Percentiles rank a stretch among this genome's conserved stretches.
Conservation (phyloP, 164 flowering plant species). For the Stephania yunnanensis region DNA sequence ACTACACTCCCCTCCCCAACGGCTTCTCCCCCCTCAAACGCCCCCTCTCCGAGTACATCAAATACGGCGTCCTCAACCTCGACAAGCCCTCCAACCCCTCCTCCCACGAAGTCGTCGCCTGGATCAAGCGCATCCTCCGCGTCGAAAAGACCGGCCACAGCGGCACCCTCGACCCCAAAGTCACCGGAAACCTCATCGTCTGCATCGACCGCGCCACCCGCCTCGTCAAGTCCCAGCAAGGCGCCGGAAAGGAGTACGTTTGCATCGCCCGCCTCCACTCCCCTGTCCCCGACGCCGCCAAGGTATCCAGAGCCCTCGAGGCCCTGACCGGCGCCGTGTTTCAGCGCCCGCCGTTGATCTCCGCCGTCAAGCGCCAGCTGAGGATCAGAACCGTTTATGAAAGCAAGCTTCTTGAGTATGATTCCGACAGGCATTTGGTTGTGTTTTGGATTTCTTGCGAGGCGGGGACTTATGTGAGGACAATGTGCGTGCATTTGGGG, state of each 20-base stretch:
- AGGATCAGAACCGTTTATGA: constrained; percentile 68
- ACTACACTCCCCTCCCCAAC: constrained; percentile 66
- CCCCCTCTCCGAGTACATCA: constrained; percentile 54
- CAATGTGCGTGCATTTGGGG: constrained; percentile 76
- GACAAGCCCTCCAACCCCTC: constrained; percentile 80
- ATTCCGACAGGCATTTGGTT: constrained; percentile 58
- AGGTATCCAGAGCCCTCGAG: constrained; percentile 61
- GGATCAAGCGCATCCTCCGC: constrained; percentile 67
- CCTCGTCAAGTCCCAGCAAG: constrained; percentile 73
- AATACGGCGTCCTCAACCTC: constrained; percentile 66
- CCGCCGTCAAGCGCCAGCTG: constrained; percentile 73
- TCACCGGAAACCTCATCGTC: constrained; percentile 69
- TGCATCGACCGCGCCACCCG: constrained; percentile 76
- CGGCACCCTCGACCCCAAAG: constrained; percentile 79
- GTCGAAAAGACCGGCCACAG: constrained; percentile 73
- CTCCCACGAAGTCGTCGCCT: constrained; percentile 77
- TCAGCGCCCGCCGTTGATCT: constrained; percentile 65
- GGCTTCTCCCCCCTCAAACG: constrained; percentile 72
- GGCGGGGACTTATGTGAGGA: constrained; percentile 79
- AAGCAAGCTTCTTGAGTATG: constrained; percentile 71
- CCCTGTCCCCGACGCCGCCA: constrained; percentile 49
- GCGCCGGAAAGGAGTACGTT: constrained; percentile 81
- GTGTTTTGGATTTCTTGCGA: constrained; percentile 83
- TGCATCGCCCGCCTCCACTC: constrained; percentile 66
- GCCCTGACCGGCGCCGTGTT: constrained; percentile 69